Evolutionary conservation across 257 asterid genomes (phyloP).

Genomic region (Ligustrum vulgare): DNA sequence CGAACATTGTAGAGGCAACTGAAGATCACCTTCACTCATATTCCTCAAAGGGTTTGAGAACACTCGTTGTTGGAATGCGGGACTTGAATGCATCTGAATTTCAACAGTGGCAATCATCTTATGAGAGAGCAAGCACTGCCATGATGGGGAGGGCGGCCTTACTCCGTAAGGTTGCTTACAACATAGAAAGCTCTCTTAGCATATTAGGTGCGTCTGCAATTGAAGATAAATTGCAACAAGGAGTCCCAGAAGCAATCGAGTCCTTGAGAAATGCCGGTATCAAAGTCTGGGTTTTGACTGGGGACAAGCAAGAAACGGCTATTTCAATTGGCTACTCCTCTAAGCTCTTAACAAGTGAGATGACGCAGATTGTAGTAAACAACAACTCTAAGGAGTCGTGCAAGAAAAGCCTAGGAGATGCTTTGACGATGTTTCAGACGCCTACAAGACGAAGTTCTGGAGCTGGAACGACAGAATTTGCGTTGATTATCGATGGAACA

Average conservation of each 20-base stretch:
- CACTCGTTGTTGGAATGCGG: slow-evolving; percentile 88
- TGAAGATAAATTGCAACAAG: slow-evolving; percentile 92
- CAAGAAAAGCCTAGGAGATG: slow-evolving; percentile 74
- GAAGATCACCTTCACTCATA: slow-evolving; percentile 78
- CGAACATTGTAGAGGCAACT: slow-evolving; percentile 51
- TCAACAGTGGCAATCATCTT: slow-evolving; percentile 81
- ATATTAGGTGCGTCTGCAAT: slow-evolving; percentile 88
- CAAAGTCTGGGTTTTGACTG: slow-evolving; percentile 97
- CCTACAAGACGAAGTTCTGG: slow-evolving; percentile 35
- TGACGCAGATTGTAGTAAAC: slow-evolving; percentile 80
- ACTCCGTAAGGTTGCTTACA: slow-evolving; percentile 83
- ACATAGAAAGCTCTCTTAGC: slow-evolving; percentile 59
- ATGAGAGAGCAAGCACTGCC: slow-evolving; percentile 85
- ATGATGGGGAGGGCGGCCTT: slow-evolving; percentile 81
- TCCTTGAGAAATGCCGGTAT: slow-evolving; percentile 86
- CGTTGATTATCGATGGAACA: slow-evolving; percentile 85
- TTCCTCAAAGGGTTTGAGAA: slow-evolving; percentile 86
- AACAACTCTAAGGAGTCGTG: slow-evolving; percentile 76
- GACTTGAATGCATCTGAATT: slow-evolving; percentile 66
- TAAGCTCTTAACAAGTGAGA: slow-evolving; percentile 72
- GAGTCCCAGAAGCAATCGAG: slow-evolving; percentile 98
- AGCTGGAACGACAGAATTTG: slow-evolving; percentile 44
- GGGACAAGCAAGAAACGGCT: slow-evolving; percentile 99
- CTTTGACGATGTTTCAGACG: slow-evolving; percentile 48
- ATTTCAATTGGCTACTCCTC: slow-evolving; percentile 96